A percentile compares a stretch with the other conserved stretches of the same genome.
Evolutionary conservation across 306 rosid genomes (phyloP).

Genomic region (Ormosia emarginata): DNA sequence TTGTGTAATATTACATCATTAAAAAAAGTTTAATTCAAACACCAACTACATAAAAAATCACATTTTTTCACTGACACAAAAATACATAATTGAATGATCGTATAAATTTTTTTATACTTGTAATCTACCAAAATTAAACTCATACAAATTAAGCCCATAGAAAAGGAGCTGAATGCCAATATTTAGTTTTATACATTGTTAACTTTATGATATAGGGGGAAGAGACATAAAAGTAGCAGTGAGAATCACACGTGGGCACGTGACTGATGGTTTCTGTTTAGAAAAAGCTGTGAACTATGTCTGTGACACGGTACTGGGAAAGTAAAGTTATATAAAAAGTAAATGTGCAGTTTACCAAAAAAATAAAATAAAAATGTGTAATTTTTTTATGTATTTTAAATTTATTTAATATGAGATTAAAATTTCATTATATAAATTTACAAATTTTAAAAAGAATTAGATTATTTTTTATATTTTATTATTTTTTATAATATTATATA

Average conservation of each 20-base stretch:
- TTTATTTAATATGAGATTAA: not conserved
- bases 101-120: too few relatives aligned
- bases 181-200: not conserved
- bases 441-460: not conserved
- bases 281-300: not conserved
- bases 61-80: too few relatives aligned
- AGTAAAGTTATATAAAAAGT: too few relatives aligned
- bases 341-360: too few relatives aligned
- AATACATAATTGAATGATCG: too few relatives aligned
- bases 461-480: not conserved
- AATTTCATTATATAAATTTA: not conserved
- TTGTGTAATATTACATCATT: too few relatives aligned
- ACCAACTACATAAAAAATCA: not conserved
- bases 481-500: not conserved
- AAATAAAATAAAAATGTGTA: too few relatives aligned
- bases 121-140: too few relatives aligned
- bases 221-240: not conserved
- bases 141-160: too few relatives aligned
- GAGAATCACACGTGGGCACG: constrained; percentile 9
- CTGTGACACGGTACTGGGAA: not conserved
- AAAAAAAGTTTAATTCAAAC: not conserved
- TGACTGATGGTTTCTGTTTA: not conserved
- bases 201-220: not conserved
- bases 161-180: not conserved
- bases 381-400: not conserved